Base-by-base conservation (phyloP, 805 yeast species). In the Candida lessepsii region DNA sequence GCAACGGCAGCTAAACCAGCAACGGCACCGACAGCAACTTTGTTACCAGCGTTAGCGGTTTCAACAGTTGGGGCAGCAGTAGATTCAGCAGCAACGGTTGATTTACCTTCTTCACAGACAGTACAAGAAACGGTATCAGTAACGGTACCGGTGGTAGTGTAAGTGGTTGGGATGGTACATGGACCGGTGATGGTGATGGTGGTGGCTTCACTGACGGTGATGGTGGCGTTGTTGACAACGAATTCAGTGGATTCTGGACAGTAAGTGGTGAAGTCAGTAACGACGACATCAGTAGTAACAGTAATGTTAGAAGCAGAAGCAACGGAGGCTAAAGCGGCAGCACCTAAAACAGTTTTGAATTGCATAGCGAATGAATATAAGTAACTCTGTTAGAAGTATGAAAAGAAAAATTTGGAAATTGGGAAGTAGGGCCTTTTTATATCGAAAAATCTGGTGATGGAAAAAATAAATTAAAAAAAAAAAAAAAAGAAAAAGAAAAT, bases 101-200 rank as follows among this genome's bases (percentile, higher is more conserved):
- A n/a, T 23, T 19, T 24, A 17, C 30, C 14, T 14, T 30, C 29
- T n/a, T n/a, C n/a, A n/a, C n/a, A n/a, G 8, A 15, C 31, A 16
- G 31, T 28, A 6, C 10, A 13, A 26, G 42, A 40, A 27, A 42
- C 50, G 43, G 59, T 20, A 16, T 19, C 16, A 9, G 29, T 23
- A 25, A 44, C 50, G 27, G 57, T 37, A 29, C 19, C 30, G 13
- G 17, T 9, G 42, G 59, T 52, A 37, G 55, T 58, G 58, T 57
- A 58, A 53, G 70, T 67, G 66, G 71, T 64, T 59, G 80, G 74
- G 57, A 80, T 57, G 59, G 91, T 84, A 75, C 95, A 86, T 61
- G 90, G 90, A 75, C 86, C 83, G 57, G 95, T 83, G 78, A 86
- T 75, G 63, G 93, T 86, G 56, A 86, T 66, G 53, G 95, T 86